Conservation (phyloP, 495 filamentous ascomycete species). For the Hypoxylon fuscum region DNA sequence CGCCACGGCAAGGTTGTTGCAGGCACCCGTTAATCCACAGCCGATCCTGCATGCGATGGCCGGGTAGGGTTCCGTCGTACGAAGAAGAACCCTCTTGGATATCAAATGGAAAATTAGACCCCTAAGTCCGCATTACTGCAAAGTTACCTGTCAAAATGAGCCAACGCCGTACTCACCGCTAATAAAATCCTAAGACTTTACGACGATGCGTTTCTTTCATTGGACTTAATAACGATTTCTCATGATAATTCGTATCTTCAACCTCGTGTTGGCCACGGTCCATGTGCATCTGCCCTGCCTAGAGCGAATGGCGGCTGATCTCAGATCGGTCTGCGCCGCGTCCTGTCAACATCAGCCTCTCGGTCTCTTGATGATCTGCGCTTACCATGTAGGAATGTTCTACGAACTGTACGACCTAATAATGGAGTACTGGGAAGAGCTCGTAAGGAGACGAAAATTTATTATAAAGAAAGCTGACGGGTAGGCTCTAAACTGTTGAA, state of each 20-base stretch:
- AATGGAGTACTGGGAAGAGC: neutral
- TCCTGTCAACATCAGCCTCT: slow-evolving; percentile 22
- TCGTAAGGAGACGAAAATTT: neutral
- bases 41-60: no score
- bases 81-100: no score
- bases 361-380: neutral
- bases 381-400: slow-evolving; percentile 20
- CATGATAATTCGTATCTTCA: no score
- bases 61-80: no score
- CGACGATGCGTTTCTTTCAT: slow-evolving; percentile 7
- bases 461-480: slow-evolving; percentile 28
- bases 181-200: slow-evolving; percentile 6
- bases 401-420: no score
- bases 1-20: no score
- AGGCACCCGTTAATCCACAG: no score
- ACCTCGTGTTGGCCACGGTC: slow-evolving; percentile 19
- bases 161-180: slow-evolving; percentile 26
- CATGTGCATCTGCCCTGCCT: slow-evolving; percentile 3
- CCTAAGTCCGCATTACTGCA: slow-evolving; percentile 2
- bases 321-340: slow-evolving; percentile 23
- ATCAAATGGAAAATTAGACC: neutral
- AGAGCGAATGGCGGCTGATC: slow-evolving; percentile 24
- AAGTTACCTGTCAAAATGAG: neutral
- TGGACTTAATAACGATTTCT: slow-evolving; percentile 12
- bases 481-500: slow-evolving; percentile 12